These are phyloP conservation scores for Calonectria pseudoreteaudii DNA, from an alignment of 2,329 filamentous ascomycete genomes.

Conservation along the genomic window DNA sequence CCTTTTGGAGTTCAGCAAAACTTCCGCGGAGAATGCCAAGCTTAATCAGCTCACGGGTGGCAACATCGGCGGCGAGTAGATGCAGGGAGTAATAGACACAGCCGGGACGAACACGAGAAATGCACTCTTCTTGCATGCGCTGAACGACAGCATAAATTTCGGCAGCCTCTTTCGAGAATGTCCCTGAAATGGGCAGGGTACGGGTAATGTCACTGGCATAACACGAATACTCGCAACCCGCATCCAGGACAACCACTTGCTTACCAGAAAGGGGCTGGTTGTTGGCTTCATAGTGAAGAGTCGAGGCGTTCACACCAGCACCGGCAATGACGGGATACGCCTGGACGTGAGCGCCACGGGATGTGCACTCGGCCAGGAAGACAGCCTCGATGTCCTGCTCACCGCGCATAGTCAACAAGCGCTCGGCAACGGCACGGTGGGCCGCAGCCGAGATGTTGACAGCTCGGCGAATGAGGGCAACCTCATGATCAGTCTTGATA, in stretches of 20 bases:
- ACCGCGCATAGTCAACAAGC: conserved; percentile 72
- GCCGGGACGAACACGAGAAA: conserved; percentile 76
- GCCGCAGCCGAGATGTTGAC: conserved; percentile 83
- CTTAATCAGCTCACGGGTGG: conserved; percentile 75
- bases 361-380: conserved; percentile 79
- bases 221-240: conserved; percentile 84
- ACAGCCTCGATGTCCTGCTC: conserved; percentile 87
- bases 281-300: conserved; percentile 88
- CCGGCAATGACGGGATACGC: conserved; percentile 93
- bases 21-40: conserved; percentile 79
- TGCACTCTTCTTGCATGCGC: conserved; percentile 83
- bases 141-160: conserved; percentile 83
- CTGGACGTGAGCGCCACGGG: conserved; percentile 79
- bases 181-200: conserved; percentile 81
- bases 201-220: conserved; percentile 94
- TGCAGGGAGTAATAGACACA: conserved; percentile 79
- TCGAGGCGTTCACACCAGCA: conserved; percentile 83
- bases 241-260: conserved; percentile 85
- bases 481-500: conserved; percentile 87
- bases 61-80: conserved; percentile 77
- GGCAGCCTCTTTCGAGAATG: conserved; percentile 75
- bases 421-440: conserved; percentile 78
- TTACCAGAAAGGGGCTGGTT: conserved; percentile 76
- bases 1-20: conserved; percentile 63
- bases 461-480: conserved; percentile 83